Base-by-base conservation (phyloP, 1,284 basidiomycete genomes). In the Pseudozyma hubeiensis region DNA sequence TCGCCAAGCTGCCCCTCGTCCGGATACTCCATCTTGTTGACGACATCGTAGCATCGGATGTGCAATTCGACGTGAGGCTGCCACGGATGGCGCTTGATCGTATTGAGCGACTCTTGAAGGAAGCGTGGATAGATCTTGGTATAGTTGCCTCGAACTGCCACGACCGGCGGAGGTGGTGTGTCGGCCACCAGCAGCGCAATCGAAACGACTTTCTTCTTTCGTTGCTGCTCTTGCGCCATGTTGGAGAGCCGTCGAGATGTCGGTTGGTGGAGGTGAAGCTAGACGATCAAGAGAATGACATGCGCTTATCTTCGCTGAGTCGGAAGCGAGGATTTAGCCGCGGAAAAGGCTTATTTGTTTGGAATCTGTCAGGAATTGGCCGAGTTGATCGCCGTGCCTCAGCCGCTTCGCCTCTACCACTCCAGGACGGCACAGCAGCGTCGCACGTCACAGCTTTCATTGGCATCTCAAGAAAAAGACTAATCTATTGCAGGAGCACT, bases 31-130 rank as follows among this genome's bases (percentile, higher is more conserved):
- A 70, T 72, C 66, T 82, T 81, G 29, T 84, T 75, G 7, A 87
- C 85, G 0, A 87, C 87, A 65, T 88, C 86, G 75, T 86, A 89
- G 10, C 85, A 85, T 46, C 87, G 86, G 1, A 88, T 62, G 10
- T 85, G 77, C 11, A 88, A 78, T 49, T 85, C 81, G 14, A 83
- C 69, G 7, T 67, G 68, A 1, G 79, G 78, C 59, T 82, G 81
- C 79, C 80, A 82, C 10, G 69, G 31, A 40, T 80, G 75, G 6
- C 81, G 69, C 39, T 76, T 78, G 64, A 83, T 77, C 34, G 74
- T 65, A 61, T 75, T 64, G 35, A 83, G 73, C 51, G 82, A 77
- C 31, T 72, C 64, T 7, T 78, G 58, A 5, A 84, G 61, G 29
- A 78, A 69, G 24, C 65, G 61, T 5, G 78, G 63, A 54, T 81